phyloP scores from a whole-genome alignment of 2,329 filamentous ascomycete species.

The Fusarium hainanense region DNA sequence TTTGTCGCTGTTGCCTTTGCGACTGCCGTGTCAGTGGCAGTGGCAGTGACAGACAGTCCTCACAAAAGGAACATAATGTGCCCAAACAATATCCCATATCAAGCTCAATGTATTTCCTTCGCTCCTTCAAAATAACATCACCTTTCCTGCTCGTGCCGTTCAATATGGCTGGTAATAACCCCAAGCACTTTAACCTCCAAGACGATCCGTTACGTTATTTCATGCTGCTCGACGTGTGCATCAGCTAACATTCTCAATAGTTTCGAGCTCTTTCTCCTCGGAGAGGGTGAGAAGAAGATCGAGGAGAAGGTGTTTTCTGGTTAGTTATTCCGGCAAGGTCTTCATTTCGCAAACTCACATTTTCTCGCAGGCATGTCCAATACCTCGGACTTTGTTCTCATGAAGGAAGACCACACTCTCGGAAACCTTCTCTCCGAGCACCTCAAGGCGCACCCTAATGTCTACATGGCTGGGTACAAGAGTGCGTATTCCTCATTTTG shows the following conservation, averaged over 20 bases:
- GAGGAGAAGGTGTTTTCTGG: conserved; percentile 89
- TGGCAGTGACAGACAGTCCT: conserved; percentile 13
- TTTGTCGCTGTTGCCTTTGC: not conserved
- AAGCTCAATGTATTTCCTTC: not conserved
- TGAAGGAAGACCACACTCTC: conserved; percentile 97
- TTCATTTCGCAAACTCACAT: conserved; percentile 1
- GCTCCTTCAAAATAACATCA: not conserved
- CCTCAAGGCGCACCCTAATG: conserved; percentile 84
- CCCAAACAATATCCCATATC: not conserved
- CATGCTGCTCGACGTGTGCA: not conserved
- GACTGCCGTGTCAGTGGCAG: conserved; percentile 19
- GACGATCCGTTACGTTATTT: conserved; percentile 51
- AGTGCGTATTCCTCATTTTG: conserved; percentile 59
- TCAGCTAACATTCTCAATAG: conserved; percentile 59
- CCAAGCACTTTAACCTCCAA: conserved; percentile 55
- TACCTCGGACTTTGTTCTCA: conserved; percentile 93
- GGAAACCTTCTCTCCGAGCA: conserved; percentile 89
- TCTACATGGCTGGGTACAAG: conserved; percentile 94
- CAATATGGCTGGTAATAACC: conserved; percentile 53
- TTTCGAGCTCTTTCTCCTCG: conserved; percentile 92
- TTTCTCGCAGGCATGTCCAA: conserved; percentile 79
- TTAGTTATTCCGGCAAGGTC: conserved; percentile 59
- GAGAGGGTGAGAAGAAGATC: conserved; percentile 91
- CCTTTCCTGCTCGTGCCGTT: not conserved
- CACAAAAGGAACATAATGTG: not conserved